Evolutionary conservation across 225 moss, liverwort and hornwort genomes (phyloP).

Genomic region (Physcomitrium patens): DNA sequence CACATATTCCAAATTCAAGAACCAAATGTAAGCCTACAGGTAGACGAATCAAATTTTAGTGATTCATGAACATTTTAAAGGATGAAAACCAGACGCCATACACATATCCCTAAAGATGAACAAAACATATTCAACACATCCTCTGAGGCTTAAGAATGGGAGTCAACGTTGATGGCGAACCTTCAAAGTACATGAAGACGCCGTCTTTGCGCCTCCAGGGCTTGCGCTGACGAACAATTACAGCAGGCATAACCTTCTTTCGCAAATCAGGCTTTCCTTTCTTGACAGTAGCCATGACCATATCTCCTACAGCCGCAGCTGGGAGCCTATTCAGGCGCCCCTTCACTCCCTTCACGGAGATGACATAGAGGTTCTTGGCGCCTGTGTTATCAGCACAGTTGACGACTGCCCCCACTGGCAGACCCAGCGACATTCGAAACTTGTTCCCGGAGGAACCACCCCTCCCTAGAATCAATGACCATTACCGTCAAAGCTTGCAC

Average conservation of each 20-base stretch:
- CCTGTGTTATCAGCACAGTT: slow-evolving; percentile 79
- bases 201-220: slow-evolving; percentile 85
- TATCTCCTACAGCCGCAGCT: slow-evolving; percentile 76
- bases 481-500: slow-evolving; percentile 7
- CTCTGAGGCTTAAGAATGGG: neutral
- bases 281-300: slow-evolving; percentile 86
- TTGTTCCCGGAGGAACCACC: slow-evolving; percentile 83
- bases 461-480: slow-evolving; percentile 41
- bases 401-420: slow-evolving; percentile 71
- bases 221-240: slow-evolving; percentile 79
- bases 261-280: slow-evolving; percentile 74
- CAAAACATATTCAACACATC: neutral
- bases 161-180: slow-evolving; percentile 25
- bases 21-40: no score
- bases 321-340: slow-evolving; percentile 81
- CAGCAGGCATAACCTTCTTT: slow-evolving; percentile 88
- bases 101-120: neutral
- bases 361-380: slow-evolving; percentile 76
- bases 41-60: no score
- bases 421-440: slow-evolving; percentile 75
- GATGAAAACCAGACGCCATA: neutral
- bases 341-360: slow-evolving; percentile 77
- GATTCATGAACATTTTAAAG: no score
- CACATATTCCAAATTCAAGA: no score
- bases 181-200: slow-evolving; percentile 87